A percentile compares a stretch with the other conserved stretches of the same genome.
Conservation (phyloP, 805 yeast genomes). For the Schwanniomyces yamadae region DNA sequence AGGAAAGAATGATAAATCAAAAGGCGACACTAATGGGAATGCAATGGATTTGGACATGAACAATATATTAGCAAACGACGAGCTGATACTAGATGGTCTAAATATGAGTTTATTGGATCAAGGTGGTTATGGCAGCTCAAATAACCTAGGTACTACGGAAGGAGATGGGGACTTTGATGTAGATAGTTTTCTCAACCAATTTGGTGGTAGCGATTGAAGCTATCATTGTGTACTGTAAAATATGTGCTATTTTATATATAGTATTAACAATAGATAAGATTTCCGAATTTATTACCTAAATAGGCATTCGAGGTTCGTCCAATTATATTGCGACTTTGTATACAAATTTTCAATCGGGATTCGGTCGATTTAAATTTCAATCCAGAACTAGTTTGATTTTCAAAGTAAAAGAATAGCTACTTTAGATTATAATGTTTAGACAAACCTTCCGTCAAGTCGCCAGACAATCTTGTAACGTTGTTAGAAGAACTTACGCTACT, state of each 20-base stretch:
- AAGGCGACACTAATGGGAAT: constrained; percentile 6
- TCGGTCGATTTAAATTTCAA: constrained; percentile 8
- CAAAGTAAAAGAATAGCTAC: neutral
- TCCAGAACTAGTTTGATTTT: neutral
- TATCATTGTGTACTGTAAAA: neutral
- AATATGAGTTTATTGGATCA: constrained; percentile 40
- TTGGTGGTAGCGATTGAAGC: constrained; percentile 32
- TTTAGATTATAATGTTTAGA: constrained; percentile 50
- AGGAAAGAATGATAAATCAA: constrained; percentile 6
- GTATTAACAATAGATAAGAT: too few relatives aligned
- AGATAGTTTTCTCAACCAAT: constrained; percentile 43
- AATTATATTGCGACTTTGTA: constrained; percentile 27
- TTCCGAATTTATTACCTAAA: constrained; percentile 18
- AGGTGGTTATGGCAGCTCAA: constrained; percentile 22
- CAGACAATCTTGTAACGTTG: constrained; percentile 54
- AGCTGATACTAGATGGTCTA: constrained; percentile 42
- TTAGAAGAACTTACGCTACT: constrained; percentile 88
- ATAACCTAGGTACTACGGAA: constrained; percentile 16
- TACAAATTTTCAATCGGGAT: constrained; percentile 9
- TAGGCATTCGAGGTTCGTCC: constrained; percentile 31
- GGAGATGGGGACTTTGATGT: constrained; percentile 43
- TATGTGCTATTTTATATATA: too few relatives aligned
- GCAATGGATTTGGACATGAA: constrained; percentile 31
- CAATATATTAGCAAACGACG: constrained; percentile 37
- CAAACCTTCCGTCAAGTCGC: constrained; percentile 60